Conservation (phyloP, 371 early-diverging fungal genomes). For the Mortierella sp. region DNA sequence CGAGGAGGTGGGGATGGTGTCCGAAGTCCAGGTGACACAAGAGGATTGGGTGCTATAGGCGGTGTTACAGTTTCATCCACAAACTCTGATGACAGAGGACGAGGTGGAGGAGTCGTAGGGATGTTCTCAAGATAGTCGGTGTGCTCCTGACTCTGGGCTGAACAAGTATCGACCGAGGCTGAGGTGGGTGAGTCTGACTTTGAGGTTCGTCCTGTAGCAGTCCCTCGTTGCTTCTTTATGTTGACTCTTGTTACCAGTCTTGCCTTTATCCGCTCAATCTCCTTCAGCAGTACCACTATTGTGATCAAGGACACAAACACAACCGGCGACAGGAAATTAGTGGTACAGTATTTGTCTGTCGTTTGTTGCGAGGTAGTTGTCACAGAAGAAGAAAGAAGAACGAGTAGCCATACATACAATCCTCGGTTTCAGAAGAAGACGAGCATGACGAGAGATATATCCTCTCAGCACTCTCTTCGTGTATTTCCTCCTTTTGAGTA, state of each 20-base stretch:
- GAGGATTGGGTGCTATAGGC: slow-evolving; percentile 14
- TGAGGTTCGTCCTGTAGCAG: not conserved
- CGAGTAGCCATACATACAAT: slow-evolving; percentile 12
- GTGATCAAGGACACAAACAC: not conserved
- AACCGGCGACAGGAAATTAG: not conserved
- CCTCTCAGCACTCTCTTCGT: too few species aligned
- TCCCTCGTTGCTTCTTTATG: slow-evolving; percentile 16
- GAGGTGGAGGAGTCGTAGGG: not conserved
- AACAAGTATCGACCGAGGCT: not conserved
- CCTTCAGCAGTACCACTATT: slow-evolving; percentile 28
- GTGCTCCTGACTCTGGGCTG: not conserved
- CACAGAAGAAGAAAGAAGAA: not conserved
- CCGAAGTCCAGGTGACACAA: slow-evolving; percentile 35
- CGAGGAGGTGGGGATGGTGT: slow-evolving; percentile 45
- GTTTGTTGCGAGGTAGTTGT: not conserved
- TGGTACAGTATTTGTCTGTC: too few species aligned
- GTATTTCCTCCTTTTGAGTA: too few species aligned
- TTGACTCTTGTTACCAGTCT: slow-evolving; percentile 30
- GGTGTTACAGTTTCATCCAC: slow-evolving; percentile 21
- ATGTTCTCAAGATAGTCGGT: not conserved
- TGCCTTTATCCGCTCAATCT: slow-evolving; percentile 27
- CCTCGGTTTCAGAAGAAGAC: slow-evolving; percentile 29
- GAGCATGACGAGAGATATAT: too few species aligned
- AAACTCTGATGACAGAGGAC: not conserved
- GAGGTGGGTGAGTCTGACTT: not conserved